Conservation (phyloP, 2,329 filamentous ascomycete species). For the Scolecobasidium constrictum region DNA sequence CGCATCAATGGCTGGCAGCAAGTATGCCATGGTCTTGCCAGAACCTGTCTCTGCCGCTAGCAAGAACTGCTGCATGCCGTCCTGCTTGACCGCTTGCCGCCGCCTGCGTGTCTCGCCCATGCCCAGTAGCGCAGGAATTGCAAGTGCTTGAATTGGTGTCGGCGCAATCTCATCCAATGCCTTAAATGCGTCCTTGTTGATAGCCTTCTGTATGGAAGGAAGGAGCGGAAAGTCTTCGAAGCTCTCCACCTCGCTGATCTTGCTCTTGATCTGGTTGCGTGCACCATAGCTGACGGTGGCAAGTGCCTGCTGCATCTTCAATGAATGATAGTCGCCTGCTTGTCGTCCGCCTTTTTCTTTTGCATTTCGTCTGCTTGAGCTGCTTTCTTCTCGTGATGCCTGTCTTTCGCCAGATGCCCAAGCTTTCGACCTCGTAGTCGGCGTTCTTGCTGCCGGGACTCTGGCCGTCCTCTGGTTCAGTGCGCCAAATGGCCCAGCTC, state of each 20-base stretch:
- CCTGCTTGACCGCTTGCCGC: conserved; percentile 19
- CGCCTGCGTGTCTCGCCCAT: conserved; percentile 29
- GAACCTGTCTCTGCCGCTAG: conserved; percentile 94
- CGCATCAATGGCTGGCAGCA: conserved; percentile 74
- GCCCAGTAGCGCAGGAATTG: conserved; percentile 70
- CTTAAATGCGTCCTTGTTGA: conserved; percentile 54
- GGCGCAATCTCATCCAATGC: conserved; percentile 66
- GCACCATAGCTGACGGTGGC: conserved; percentile 66
- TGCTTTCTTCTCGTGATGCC: conserved; percentile 20
- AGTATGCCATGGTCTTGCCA: conserved; percentile 89
- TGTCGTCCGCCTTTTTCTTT: conserved; percentile 33
- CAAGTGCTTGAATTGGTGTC: conserved; percentile 80
- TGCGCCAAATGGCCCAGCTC: conserved; percentile 42
- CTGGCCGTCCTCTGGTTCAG: conserved; percentile 46
- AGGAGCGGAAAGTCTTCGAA: conserved; percentile 76
- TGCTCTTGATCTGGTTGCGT: conserved; percentile 49
- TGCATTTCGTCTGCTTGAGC: conserved; percentile 17
- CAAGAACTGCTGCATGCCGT: conserved; percentile 54
- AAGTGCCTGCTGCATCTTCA: conserved; percentile 87
- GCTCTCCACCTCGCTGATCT: conserved; percentile 54
- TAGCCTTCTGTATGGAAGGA: conserved; percentile 57
- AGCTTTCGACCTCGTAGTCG: conserved; percentile 22
- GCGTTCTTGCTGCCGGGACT: conserved; percentile 33
- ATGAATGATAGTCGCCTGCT: conserved; percentile 54
- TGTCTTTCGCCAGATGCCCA: conserved; percentile 28